Evolutionary conservation across 768 basidiomycete genomes (phyloP).

Genomic region (Termitomyces sp.): DNA sequence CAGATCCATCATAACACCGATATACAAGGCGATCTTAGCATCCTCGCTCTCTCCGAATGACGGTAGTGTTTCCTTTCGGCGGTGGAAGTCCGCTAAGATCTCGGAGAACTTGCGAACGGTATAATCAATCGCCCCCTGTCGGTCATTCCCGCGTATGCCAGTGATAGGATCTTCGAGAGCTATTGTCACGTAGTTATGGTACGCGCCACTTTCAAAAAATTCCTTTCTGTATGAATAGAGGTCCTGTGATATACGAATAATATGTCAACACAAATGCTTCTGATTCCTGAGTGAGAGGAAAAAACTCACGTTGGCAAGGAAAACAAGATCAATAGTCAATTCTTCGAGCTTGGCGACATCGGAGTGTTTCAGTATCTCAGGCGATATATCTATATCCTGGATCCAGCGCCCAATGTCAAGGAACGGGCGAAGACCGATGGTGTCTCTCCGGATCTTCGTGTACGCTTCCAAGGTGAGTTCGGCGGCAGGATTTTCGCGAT

Average conservation of each 20-base stretch:
- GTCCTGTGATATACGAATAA: neutral
- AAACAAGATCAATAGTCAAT: neutral
- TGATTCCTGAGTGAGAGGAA: too few species aligned
- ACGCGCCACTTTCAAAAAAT: too few species aligned
- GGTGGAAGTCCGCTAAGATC: neutral
- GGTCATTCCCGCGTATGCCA: neutral
- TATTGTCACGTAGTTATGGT: slow-evolving; percentile 7
- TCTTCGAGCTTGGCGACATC: slow-evolving; percentile 1
- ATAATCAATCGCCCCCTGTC: slow-evolving; percentile 5
- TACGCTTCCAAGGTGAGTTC: slow-evolving; percentile 5
- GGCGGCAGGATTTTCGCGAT: slow-evolving; percentile 8
- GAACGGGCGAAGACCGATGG: slow-evolving; percentile 8
- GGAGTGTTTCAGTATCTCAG: neutral
- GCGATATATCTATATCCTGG: slow-evolving; percentile 2
- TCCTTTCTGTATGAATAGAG: slow-evolving; percentile 9
- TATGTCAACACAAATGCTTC: neutral
- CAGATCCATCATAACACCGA: slow-evolving; percentile 3
- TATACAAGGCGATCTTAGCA: neutral
- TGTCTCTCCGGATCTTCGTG: slow-evolving; percentile 5
- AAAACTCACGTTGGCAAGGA: neutral
- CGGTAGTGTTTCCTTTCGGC: neutral
- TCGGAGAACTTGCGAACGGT: slow-evolving; percentile 4
- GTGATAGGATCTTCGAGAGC: slow-evolving; percentile 5
- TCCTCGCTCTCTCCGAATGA: slow-evolving; percentile 2
- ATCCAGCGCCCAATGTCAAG: slow-evolving; percentile 10